phyloP scores from a whole-genome alignment of 139 green algal species.

The Raphidocelis subcapitata region DNA sequence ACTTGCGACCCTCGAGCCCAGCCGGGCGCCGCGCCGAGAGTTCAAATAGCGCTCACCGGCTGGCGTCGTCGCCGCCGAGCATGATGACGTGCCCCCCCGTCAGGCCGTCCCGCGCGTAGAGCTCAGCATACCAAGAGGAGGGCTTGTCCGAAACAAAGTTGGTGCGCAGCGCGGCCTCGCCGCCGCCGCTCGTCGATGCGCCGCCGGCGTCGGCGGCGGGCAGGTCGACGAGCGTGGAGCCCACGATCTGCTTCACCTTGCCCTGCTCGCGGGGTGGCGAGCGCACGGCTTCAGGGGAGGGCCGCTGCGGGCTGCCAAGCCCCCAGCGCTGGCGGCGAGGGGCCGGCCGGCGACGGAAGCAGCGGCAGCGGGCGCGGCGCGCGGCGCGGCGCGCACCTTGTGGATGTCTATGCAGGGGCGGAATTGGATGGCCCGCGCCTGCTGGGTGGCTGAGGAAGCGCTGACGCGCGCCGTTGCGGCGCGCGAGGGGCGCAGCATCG shows the following conservation, averaged over 20 bases:
- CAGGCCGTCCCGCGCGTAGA: slow-evolving; percentile 85
- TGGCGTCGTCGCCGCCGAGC: slow-evolving; percentile 81
- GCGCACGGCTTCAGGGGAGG: background rate
- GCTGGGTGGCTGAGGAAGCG: background rate
- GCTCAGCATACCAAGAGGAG: slow-evolving; percentile 76
- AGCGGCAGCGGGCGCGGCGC: background rate
- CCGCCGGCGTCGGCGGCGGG: background rate
- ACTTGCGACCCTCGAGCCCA: too few species aligned
- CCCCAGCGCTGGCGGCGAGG: too few species aligned
- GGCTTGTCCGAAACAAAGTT: slow-evolving; percentile 95
- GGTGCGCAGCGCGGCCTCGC: slow-evolving; percentile 61
- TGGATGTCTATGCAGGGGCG: slow-evolving; percentile 99
- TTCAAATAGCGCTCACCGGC: slow-evolving; percentile 57
- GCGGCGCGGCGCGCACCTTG: slow-evolving; percentile 62
- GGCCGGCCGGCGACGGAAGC: background rate
- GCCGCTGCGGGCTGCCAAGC: background rate
- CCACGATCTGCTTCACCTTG: slow-evolving; percentile 99
- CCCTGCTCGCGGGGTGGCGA: slow-evolving; percentile 56
- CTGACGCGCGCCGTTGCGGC: too few species aligned
- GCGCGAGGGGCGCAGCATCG: too few species aligned
- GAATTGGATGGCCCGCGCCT: slow-evolving; percentile 57
- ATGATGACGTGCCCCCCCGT: slow-evolving; percentile 97
- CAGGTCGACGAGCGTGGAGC: slow-evolving; percentile 87
- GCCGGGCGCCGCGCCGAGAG: too few species aligned
- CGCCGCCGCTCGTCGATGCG: background rate